Conservation (phyloP, 164 flowering plant species). For the Akebia trifoliata region DNA sequence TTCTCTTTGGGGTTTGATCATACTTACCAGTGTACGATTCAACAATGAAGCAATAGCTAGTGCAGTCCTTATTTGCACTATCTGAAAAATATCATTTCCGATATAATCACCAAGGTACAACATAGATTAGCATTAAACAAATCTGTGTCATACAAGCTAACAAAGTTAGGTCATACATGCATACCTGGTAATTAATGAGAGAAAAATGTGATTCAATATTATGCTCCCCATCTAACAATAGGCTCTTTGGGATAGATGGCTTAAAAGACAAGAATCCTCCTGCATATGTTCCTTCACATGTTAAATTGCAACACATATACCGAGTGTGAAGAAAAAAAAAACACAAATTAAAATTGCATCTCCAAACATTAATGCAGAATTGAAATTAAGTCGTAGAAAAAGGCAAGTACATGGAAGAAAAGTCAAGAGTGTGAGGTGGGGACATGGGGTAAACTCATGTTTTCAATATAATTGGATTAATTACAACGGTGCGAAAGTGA, state of each 20-base stretch:
- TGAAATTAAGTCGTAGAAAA: no score
- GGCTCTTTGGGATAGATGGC: slow-evolving; percentile 79
- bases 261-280: slow-evolving; percentile 94
- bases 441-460: no score
- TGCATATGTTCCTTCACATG: slow-evolving; percentile 33
- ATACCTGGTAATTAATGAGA: slow-evolving; percentile 82
- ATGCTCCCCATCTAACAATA: slow-evolving; percentile 81
- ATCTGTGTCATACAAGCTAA: not conserved
- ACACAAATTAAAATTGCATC: not conserved
- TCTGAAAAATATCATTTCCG: slow-evolving; percentile 38
- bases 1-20: no score
- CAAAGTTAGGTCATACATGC: slow-evolving; percentile 16
- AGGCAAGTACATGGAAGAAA: no score
- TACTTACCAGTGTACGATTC: slow-evolving; percentile 89
- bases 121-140: not conserved
- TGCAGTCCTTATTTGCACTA: slow-evolving; percentile 89
- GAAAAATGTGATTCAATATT: slow-evolving; percentile 74
- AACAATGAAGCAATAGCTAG: slow-evolving; percentile 83
- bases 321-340: not conserved
- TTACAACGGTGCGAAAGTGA: no score
- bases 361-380: no score
- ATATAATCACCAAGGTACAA: slow-evolving; percentile 9
- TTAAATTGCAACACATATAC: not conserved
- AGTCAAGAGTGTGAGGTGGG: no score
- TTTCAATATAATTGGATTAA: no score